Base-by-base conservation (phyloP, 2,329 filamentous ascomycete species). In the Hymenoscyphus linearis region DNA sequence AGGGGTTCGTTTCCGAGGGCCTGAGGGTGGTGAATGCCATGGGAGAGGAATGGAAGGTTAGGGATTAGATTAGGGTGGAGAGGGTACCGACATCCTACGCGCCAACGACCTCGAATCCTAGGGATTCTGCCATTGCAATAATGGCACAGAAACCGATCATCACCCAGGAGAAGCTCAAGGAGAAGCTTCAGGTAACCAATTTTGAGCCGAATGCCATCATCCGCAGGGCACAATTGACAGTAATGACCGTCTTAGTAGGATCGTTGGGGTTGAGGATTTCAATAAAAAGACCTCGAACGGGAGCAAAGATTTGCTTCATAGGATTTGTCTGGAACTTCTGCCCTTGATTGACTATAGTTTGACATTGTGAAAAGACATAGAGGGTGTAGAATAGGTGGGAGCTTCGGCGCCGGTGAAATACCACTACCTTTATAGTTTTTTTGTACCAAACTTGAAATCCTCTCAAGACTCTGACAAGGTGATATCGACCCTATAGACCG, bases 251-350 rank as follows among this genome's bases (percentile, higher is more conserved):
- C 79, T 90, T 93, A 62, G 84, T 77, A 3, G 93, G 88, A 50
- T 96, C 87, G 62, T 93, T 88, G 25, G 93, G 92, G 72, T 93
- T 79, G 25, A 82, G 75, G 64, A 99, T 90, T 77, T 99, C 95
- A 36, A 99, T 91, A 62, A 92, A 88, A 75, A 98, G 85, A 54
- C 95, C 95, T 36, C 87, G 87, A 14, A 86, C 85, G 14, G 95
- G 95, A 12, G 90, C 88, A 67, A 98, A 93, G 62, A 99, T 92
- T 60, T 93, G 87, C 74, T 88, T 89, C 78, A 97, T 89, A 0
- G 95, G 96, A 77, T 99, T 99, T 61, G 91, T 96, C 79, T 98
- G 91, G 80, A 96, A 98, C 73, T 96, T 92, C 75, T 96, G 89
- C 16, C 93, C 95, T 76, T 99, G 95, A n/a, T 52, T 52, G 18